Conservation (phyloP, 2,329 filamentous ascomycete species). For the Colletotrichum navitas region DNA sequence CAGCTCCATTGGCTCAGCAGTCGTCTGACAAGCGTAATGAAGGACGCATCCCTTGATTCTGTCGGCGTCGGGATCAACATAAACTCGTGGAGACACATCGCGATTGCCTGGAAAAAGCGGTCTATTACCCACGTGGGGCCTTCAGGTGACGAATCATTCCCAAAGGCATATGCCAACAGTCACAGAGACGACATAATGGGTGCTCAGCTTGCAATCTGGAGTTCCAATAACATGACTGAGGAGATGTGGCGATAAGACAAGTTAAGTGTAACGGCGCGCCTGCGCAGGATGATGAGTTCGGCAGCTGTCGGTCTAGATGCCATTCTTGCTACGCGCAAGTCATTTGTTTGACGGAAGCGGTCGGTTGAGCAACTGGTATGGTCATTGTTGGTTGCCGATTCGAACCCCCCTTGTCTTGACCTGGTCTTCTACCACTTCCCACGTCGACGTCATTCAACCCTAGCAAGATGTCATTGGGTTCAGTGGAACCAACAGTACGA, state of each 20-base stretch:
- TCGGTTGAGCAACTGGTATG: background rate
- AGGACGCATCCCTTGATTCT: too few relatives aligned
- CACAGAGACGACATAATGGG: too few relatives aligned
- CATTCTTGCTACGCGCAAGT: too few relatives aligned
- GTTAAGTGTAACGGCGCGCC: background rate
- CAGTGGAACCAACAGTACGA: background rate
- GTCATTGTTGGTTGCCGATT: background rate
- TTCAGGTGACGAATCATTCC: too few relatives aligned
- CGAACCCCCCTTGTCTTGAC: background rate
- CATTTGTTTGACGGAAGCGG: background rate
- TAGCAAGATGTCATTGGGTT: background rate
- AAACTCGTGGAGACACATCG: too few relatives aligned
- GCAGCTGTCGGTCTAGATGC: background rate
- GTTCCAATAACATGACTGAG: background rate
- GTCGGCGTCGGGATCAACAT: too few relatives aligned
- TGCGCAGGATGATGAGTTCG: background rate
- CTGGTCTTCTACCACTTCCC: background rate
- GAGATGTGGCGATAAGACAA: background rate
- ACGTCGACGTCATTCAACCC: background rate
- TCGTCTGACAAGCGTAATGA: too few relatives aligned
- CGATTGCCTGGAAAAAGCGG: too few relatives aligned
- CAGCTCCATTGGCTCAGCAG: too few relatives aligned
- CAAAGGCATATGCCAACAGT: too few relatives aligned
- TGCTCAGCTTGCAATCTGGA: background rate
- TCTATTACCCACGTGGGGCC: too few relatives aligned